These are phyloP conservation scores for Coniella vitis DNA, from an alignment of 2,329 filamentous ascomycete species.

Conservation along the genomic window DNA sequence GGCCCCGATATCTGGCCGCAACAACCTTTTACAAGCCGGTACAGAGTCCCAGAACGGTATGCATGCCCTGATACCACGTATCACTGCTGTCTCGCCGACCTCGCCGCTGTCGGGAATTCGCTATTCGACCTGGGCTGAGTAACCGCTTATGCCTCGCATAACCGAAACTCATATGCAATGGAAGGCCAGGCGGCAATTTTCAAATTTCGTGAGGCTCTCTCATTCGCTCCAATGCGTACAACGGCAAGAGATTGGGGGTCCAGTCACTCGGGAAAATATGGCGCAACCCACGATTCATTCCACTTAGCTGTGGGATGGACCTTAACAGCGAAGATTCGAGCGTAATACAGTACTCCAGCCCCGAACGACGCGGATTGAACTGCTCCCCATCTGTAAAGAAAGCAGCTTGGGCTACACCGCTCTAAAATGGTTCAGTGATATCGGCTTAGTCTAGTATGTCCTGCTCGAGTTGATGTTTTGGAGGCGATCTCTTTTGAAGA, in stretches of 20 bases:
- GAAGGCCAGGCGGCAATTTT: not conserved
- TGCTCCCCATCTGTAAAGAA: too few species aligned
- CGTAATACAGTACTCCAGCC: constrained; percentile 2
- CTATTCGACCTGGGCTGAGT: not conserved
- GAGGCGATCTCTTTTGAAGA: not conserved
- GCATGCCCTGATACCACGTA: not conserved
- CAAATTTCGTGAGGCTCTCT: too few species aligned
- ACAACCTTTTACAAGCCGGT: too few species aligned
- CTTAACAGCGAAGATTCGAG: constrained; percentile 9
- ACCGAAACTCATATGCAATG: not conserved
- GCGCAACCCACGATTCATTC: too few species aligned
- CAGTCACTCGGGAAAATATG: not conserved
- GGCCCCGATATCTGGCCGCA: too few species aligned
- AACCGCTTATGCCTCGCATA: not conserved
- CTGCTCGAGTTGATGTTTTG: not conserved
- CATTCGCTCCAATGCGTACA: too few species aligned
- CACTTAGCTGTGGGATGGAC: constrained; percentile 4
- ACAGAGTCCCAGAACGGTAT: too few species aligned
- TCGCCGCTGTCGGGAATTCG: not conserved
- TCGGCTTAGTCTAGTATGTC: too few species aligned
- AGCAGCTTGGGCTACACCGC: too few species aligned
- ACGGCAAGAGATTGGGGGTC: not conserved
- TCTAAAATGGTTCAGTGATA: too few species aligned
- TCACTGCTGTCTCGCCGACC: not conserved
- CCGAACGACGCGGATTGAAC: too few species aligned